A percentile compares a stretch with the other conserved stretches of the same genome.
Evolutionary conservation across 2,329 filamentous ascomycete genomes (phyloP).

Genomic region (Ceratocystis harringtonii): DNA sequence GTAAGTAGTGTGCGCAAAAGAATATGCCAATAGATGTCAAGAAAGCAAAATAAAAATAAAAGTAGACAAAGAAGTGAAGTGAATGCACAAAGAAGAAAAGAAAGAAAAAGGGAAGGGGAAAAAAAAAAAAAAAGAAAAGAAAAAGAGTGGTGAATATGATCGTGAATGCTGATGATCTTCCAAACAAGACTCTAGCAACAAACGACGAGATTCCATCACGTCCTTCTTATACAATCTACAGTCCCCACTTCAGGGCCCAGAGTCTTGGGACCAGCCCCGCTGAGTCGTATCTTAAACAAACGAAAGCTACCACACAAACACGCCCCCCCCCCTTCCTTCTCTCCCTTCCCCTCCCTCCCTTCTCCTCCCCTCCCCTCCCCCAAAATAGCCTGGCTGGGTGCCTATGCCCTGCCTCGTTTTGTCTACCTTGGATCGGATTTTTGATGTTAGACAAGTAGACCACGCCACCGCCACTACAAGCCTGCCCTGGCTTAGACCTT

Average conservation of each 20-base stretch:
- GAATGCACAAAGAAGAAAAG: background rate
- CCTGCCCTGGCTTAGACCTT: background rate
- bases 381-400: background rate
- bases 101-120: background rate
- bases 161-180: constrained; percentile 1
- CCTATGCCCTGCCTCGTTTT: background rate
- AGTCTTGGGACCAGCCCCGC: background rate
- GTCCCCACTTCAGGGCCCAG: background rate
- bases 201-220: background rate
- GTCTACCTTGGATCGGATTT: background rate
- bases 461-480: background rate
- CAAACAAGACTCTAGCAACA: background rate
- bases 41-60: background rate
- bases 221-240: background rate
- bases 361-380: background rate
- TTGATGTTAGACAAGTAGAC: background rate
- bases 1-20: background rate
- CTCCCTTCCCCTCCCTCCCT: background rate
- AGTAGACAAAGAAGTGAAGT: background rate
- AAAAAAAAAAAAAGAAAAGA: background rate
- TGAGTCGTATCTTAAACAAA: background rate
- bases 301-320: background rate
- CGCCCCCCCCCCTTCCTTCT: background rate
- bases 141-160: constrained; percentile 1
- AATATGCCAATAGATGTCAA: background rate